Conservation (phyloP, 768 basidiomycete genomes). For the Phlebiopsis flavidoalba region DNA sequence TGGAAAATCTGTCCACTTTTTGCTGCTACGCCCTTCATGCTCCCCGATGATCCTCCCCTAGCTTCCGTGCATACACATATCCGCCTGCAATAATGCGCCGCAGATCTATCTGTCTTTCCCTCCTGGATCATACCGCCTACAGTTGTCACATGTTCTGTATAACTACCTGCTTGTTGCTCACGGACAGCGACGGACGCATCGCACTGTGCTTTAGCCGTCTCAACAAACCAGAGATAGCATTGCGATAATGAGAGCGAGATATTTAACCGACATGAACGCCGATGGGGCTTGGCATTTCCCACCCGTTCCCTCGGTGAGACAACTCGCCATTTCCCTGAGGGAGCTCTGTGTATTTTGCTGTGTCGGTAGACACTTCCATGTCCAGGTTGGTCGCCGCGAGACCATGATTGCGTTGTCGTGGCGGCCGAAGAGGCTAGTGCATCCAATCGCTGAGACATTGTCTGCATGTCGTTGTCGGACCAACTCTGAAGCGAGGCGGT, state of each 20-base stretch:
- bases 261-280: conserved; percentile 35
- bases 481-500: conserved; percentile 35
- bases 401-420: neutral
- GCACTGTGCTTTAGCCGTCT: neutral
- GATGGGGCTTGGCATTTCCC: conserved; percentile 69
- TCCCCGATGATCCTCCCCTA: too few species aligned
- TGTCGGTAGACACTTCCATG: neutral
- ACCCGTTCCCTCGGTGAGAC: conserved; percentile 37
- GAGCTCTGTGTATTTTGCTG: neutral
- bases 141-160: neutral
- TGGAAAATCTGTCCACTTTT: neutral
- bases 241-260: neutral
- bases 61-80: neutral
- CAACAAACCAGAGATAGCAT: neutral
- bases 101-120: neutral
- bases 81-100: neutral
- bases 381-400: neutral
- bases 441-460: conserved; percentile 51
- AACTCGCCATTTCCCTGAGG: conserved; percentile 52
- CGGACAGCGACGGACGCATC: neutral
- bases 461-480: conserved; percentile 41
- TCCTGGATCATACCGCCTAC: neutral
- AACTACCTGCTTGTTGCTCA: neutral
- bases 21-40: too few species aligned
- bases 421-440: conserved; percentile 22